Base-by-base conservation (phyloP, 768 basidiomycete species). In the Boletus rubescentipes region DNA sequence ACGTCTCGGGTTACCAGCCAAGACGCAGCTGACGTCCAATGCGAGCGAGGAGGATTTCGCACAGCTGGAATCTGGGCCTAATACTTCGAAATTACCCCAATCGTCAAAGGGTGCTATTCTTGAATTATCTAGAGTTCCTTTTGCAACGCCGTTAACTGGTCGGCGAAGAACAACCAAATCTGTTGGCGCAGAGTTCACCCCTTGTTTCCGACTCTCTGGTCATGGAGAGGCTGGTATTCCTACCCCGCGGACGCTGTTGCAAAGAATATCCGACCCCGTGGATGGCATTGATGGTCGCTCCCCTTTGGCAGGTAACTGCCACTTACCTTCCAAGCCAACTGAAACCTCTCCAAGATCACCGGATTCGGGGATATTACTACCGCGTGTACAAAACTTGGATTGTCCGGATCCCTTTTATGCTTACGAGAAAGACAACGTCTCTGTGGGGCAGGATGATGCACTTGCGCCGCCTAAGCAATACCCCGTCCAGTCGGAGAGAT, bases 171-270 rank as follows among this genome's bases (percentile, higher is more conserved):
- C 39, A 26, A 14, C 18, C 30, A 30, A 49, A 42, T 29, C 26
- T 16, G 10, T 31, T n/a, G 42, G 15, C 21, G 8, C 7, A 2
- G 52, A 41, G 30, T 29, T 34, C 15, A 5, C 8, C 10, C 18
- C 46, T 20, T 12, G 29, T n/a, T 18, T 2, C 16, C 44, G n/a
- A 26, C 39, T 6, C 31, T 34, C 35, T 12, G n/a, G 18, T 18
- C 31, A 41, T 18, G 12, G 23, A 35, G 49, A 43, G 12, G 39
- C 23, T 34, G 51, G 46, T 20, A 55, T 62, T 15, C 42, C 48
- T 6, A 70, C 62, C 5, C 69, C 68, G 7, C 56, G 2, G 16
- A 53, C 56, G 23, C 46, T 37, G 18, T 50, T 55, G 3, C 64
- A 53, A 43, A 54, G 48, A 21, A 18, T n/a, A 45, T 3, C 40